Conservation (phyloP, 2,329 filamentous ascomycete genomes). For the Diplodia intermedia region DNA sequence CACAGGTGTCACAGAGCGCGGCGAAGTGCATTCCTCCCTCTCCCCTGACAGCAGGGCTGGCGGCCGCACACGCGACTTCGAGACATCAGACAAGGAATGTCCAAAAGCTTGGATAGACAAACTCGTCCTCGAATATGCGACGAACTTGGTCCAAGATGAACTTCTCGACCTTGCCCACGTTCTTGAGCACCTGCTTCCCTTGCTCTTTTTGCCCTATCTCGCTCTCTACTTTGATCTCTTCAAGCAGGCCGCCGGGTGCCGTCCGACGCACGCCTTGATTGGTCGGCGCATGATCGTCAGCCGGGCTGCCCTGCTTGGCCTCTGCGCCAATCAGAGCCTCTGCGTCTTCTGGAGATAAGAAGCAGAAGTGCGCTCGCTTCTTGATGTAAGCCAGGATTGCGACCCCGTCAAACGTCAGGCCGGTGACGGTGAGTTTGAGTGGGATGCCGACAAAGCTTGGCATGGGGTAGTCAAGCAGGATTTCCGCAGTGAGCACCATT, state of each 20-base stretch:
- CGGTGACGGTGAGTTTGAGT: conserved; percentile 92
- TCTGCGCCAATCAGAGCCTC: conserved; percentile 65
- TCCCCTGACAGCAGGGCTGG: conserved; percentile 32
- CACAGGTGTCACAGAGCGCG: conserved; percentile 25
- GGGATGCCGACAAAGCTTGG: conserved; percentile 97
- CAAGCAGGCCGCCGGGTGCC: conserved; percentile 76
- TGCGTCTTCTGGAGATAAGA: conserved; percentile 90
- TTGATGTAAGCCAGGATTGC: conserved; percentile 91
- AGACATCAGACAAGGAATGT: conserved; percentile 79
- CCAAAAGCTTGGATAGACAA: conserved; percentile 98
- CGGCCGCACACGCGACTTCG: conserved; percentile 28
- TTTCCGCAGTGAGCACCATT: conserved; percentile 90
- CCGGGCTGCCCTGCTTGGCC: conserved; percentile 37
- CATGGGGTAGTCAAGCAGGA: conserved; percentile 97
- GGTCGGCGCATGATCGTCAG: conserved; percentile 36
- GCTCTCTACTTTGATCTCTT: conserved; percentile 95
- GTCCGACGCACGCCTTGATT: conserved; percentile 40
- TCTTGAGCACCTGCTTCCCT: conserved; percentile 94
- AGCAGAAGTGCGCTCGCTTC: conserved; percentile 89
- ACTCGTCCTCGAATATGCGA: conserved; percentile 97
- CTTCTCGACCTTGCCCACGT: conserved; percentile 97
- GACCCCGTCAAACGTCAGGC: conserved; percentile 92
- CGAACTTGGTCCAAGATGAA: conserved; percentile 97
- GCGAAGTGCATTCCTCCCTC: conserved; percentile 30
- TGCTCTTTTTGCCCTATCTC: conserved; percentile 93